These are phyloP conservation scores for Brettanomyces anomalus DNA, from an alignment of 805 yeast genomes.

Conservation along the genomic window DNA sequence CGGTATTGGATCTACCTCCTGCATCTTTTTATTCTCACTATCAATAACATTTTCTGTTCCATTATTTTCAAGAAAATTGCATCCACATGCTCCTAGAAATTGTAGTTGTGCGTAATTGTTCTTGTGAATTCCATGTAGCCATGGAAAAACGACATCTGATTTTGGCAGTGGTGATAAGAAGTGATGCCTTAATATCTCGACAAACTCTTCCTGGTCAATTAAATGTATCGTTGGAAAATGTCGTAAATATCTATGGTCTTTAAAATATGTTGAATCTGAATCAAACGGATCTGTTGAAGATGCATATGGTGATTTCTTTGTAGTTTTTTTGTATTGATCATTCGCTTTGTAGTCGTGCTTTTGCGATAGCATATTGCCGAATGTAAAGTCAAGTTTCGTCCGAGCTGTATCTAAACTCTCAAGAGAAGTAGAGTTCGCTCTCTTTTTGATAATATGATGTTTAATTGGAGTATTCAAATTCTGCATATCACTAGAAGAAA, in stretches of 20 bases:
- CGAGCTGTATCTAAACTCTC: neutral
- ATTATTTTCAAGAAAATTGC: neutral
- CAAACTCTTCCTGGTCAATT: conserved; percentile 19
- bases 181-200: conserved; percentile 13
- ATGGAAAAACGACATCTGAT: conserved; percentile 69
- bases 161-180: conserved; percentile 40
- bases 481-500: neutral
- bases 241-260: conserved; percentile 10
- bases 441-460: neutral
- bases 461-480: neutral
- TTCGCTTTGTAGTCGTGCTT: neutral
- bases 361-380: neutral
- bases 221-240: conserved; percentile 12
- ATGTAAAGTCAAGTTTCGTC: neutral
- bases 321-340: neutral
- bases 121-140: conserved; percentile 75
- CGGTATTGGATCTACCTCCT: neutral
- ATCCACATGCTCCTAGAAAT: conserved; percentile 19
- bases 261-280: conserved; percentile 13
- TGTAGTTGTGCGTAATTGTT: conserved; percentile 46
- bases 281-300: conserved; percentile 14
- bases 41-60: neutral
- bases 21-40: no score
- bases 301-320: conserved; percentile 1
- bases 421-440: neutral